Percentiles rank a stretch among this genome's conserved stretches.
Evolutionary conservation across 2,329 filamentous ascomycete species (phyloP).

Genomic region (Ceratocystis colombiana): DNA sequence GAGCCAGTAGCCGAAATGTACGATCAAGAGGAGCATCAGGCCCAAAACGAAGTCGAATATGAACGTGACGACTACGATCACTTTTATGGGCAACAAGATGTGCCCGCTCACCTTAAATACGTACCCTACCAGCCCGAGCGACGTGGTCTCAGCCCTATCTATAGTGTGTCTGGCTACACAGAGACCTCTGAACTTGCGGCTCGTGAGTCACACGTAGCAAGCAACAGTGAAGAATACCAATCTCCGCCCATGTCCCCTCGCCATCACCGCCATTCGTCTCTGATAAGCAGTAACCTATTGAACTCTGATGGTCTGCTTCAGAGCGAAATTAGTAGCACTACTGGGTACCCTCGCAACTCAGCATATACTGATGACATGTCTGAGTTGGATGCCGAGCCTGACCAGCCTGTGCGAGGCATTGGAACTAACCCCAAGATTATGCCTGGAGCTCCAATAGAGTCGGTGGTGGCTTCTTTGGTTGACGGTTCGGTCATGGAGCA

Average conservation of each 20-base stretch:
- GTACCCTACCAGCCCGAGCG: slow-evolving; percentile 59
- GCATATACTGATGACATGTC: slow-evolving; percentile 42
- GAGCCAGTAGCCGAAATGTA: slow-evolving; percentile 34
- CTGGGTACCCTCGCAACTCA: slow-evolving; percentile 43
- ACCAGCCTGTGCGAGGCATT: slow-evolving; percentile 60
- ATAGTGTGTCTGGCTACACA: slow-evolving; percentile 80
- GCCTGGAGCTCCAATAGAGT: slow-evolving; percentile 67
- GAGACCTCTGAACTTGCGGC: slow-evolving; percentile 44
- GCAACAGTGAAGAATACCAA: slow-evolving; percentile 41
- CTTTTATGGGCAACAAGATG: slow-evolving; percentile 51
- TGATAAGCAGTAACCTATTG: slow-evolving; percentile 39
- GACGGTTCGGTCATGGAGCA: slow-evolving; percentile 61
- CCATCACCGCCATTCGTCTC: slow-evolving; percentile 44
- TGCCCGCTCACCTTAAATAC: slow-evolving; percentile 54
- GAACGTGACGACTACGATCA: slow-evolving; percentile 30
- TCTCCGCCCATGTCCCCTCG: slow-evolving; percentile 50
- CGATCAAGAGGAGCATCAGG: slow-evolving; percentile 35
- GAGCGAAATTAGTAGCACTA: slow-evolving; percentile 22
- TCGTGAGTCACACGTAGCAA: slow-evolving; percentile 47
- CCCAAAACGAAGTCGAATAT: slow-evolving; percentile 20
- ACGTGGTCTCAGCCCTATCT: slow-evolving; percentile 74
- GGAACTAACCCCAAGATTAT: slow-evolving; percentile 70
- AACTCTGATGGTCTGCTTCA: slow-evolving; percentile 32
- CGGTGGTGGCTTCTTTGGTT: slow-evolving; percentile 75
- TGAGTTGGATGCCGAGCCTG: slow-evolving; percentile 51